These are phyloP conservation scores for Talaromyces pinophilus DNA, from an alignment of 2,329 filamentous ascomycete genomes.

Conservation along the genomic window DNA sequence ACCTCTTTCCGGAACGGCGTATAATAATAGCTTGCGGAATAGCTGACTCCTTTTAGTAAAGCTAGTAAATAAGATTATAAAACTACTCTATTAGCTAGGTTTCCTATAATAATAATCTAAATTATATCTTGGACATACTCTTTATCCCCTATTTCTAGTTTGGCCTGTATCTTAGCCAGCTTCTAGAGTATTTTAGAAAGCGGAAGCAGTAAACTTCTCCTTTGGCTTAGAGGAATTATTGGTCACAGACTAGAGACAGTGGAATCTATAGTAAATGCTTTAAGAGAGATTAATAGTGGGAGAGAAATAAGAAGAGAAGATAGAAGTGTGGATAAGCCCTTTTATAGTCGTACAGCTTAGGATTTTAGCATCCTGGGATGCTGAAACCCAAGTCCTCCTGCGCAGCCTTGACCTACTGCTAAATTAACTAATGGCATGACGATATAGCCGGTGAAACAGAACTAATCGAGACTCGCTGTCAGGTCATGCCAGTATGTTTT, in stretches of 20 bases:
- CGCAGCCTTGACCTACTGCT: not conserved
- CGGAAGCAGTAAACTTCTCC: too few species aligned
- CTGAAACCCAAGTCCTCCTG: constrained; percentile 8
- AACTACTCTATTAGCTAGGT: too few species aligned
- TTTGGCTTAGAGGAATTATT: too few species aligned
- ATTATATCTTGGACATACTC: too few species aligned
- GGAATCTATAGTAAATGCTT: not conserved
- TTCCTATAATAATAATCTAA: too few species aligned
- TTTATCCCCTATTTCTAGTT: too few species aligned
- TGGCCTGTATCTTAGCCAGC: too few species aligned
- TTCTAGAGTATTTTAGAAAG: too few species aligned
- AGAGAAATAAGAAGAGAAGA: not conserved
- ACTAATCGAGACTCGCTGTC: not conserved
- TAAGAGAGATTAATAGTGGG: not conserved
- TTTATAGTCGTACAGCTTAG: not conserved
- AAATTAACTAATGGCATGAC: not conserved
- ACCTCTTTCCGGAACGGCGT: too few species aligned
- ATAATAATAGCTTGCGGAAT: too few species aligned
- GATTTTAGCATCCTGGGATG: constrained; percentile 14
- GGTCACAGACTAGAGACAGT: not conserved
- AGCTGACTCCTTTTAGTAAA: too few species aligned
- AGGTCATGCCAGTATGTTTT: not conserved
- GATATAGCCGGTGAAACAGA: not conserved
- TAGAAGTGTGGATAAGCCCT: not conserved
- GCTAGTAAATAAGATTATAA: too few species aligned